These are phyloP conservation scores for Saprolegnia diclina DNA, from an alignment of 352 stramenopile genomes.

Conservation along the genomic window DNA sequence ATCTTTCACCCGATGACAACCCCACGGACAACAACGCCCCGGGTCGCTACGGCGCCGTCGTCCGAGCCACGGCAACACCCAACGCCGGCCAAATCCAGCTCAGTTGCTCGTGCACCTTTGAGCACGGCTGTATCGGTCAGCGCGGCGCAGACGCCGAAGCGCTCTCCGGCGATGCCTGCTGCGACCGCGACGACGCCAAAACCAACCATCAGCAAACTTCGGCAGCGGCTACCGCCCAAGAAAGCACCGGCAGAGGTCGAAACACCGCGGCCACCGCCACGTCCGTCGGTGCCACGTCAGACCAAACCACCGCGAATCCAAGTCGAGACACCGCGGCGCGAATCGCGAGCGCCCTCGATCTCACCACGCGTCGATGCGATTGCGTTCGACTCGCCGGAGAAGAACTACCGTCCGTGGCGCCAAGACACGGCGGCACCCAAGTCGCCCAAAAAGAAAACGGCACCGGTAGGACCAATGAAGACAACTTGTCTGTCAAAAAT, in stretches of 20 bases:
- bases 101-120: no score
- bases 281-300: not conserved
- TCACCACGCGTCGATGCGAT: constrained; percentile 1
- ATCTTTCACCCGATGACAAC: no score
- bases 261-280: not conserved
- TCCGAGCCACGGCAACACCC: no score
- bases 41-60: no score
- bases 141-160: no score
- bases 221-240: not conserved
- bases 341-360: not conserved
- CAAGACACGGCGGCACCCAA: constrained; percentile 4
- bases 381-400: constrained; percentile 24
- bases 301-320: not conserved
- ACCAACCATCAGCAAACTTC: constrained; percentile 9
- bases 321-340: not conserved
- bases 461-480: not conserved
- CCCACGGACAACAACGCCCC: no score
- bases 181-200: not conserved
- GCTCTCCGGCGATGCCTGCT: no score
- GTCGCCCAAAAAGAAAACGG: constrained; percentile 5
- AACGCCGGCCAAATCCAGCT: no score
- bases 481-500: no score
- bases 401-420: constrained; percentile 25
- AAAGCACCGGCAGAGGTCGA: not conserved
- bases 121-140: no score